phyloP scores from a whole-genome alignment of 108 stramenopile species.

The Aurantiochytrium sp. region DNA sequence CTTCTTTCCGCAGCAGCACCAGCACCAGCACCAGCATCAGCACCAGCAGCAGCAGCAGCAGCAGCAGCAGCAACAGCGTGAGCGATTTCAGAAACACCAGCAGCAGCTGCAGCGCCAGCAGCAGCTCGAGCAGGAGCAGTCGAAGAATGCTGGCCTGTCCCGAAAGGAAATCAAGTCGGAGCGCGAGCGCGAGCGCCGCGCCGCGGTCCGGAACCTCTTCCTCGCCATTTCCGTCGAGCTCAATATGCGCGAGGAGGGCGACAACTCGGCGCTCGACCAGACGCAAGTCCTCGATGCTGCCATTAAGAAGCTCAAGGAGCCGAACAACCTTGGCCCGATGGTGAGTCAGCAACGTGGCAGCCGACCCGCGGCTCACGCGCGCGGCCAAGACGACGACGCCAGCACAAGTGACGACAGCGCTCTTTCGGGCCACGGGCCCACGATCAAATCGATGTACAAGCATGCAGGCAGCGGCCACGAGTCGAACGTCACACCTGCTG shows the following conservation, averaged over 20 bases:
- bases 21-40: not conserved
- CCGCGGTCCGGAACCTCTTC: not conserved
- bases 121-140: not conserved
- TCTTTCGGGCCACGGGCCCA: too few species aligned
- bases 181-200: constrained; percentile 24
- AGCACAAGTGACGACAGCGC: too few species aligned
- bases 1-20: too few species aligned
- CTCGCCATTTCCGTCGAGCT: not conserved
- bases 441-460: too few species aligned
- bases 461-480: too few species aligned
- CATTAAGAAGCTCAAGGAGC: not conserved
- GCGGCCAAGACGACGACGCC: too few species aligned
- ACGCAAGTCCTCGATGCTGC: not conserved
- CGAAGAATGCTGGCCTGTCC: not conserved
- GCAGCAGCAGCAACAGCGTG: not conserved
- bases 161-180: not conserved
- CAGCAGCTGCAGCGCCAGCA: not conserved
- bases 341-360: not conserved
- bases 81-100: not conserved
- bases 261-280: not conserved
- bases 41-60: not conserved
- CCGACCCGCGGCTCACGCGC: too few species aligned
- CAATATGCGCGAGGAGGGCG: not conserved
- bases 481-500: too few species aligned
- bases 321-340: not conserved